These are phyloP conservation scores for Chlamydomonas reinhardtii DNA, from an alignment of 163 green algal species.

Conservation along the genomic window DNA sequence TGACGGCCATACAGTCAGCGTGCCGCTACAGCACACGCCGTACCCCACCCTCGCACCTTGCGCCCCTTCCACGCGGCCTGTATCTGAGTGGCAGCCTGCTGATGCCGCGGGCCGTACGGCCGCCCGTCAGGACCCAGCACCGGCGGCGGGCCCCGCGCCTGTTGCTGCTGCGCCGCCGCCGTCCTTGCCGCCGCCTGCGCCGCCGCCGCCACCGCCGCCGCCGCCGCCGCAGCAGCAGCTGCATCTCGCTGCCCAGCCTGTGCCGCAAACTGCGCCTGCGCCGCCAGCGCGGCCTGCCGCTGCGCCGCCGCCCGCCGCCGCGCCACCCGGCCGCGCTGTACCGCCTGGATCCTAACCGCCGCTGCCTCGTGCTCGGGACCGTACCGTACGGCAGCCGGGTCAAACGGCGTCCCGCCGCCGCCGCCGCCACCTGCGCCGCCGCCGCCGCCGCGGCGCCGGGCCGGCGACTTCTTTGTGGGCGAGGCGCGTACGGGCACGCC, in stretches of 20 bases:
- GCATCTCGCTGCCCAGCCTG: not conserved
- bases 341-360: conserved; percentile 14
- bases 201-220: not conserved
- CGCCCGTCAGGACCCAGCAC: not conserved
- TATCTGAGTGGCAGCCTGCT: conserved; percentile 20
- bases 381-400: not conserved
- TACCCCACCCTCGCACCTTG: not conserved
- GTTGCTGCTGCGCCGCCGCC: not conserved
- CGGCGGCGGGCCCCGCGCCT: not conserved
- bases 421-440: not conserved
- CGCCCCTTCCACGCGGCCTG: conserved; percentile 28
- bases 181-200: not conserved
- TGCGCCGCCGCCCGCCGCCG: not conserved
- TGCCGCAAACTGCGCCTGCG: not conserved
- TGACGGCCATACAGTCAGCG: too few species aligned
- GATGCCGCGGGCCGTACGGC: conserved; percentile 4
- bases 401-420: not conserved
- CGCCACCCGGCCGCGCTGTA: not conserved
- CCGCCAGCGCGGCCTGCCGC: not conserved
- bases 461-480: too few species aligned
- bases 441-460: not conserved
- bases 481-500: not conserved
- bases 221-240: not conserved
- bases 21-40: not conserved
- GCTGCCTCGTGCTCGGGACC: conserved; percentile 3